Base-by-base conservation (phyloP, 306 rosid genomes). In the Prunus mira region DNA sequence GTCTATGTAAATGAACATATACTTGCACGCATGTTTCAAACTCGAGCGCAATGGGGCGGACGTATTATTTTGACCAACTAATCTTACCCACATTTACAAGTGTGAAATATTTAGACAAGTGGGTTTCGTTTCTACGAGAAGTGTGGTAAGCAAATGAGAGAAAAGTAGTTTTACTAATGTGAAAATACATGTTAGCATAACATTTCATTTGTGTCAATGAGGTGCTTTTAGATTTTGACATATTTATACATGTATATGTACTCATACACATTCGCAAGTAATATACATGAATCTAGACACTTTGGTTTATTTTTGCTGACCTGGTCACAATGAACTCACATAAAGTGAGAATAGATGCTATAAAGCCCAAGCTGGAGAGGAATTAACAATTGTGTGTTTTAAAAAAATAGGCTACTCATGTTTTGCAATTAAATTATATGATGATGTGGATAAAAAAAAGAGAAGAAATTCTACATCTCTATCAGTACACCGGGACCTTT, bases 371-470 rank as follows among this genome's bases (percentile, higher is more conserved):
- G 32, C 6, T 18, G 14, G 47, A 12, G 49, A 74, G 30, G 69
- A 25, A 61, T 61, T 62, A 46, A 74, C n/a, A 25, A 46, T 60
- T 45, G 20, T 27, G 47, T 25, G 58, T 2, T 12, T 61, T 1
- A 10, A 58, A 10, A 13, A 34, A 15, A 32, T 0, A 32, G 38
- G 38, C 38, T 6, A 14, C 7, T 30, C 30, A 13, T 63, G 32
- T 34, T 38, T 72, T 58, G 76, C 27, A 54, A 32, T 32, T 34
- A 56, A 71, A 58, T 58, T 71, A 55, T 65, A 55, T 71, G 75
- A 54, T 54, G 75, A 71, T n/a, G 0, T 63, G 46, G 46, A 41
- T 20, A 25, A 27, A 3, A 11, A 1, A 34, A 34, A 5, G 0
- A 5, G 6, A 34, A 32, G 58, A 69, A 41, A 57, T 10, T 73